phyloP scores from a whole-genome alignment of 495 filamentous ascomycete genomes.

The Baudoinia panamericana region DNA sequence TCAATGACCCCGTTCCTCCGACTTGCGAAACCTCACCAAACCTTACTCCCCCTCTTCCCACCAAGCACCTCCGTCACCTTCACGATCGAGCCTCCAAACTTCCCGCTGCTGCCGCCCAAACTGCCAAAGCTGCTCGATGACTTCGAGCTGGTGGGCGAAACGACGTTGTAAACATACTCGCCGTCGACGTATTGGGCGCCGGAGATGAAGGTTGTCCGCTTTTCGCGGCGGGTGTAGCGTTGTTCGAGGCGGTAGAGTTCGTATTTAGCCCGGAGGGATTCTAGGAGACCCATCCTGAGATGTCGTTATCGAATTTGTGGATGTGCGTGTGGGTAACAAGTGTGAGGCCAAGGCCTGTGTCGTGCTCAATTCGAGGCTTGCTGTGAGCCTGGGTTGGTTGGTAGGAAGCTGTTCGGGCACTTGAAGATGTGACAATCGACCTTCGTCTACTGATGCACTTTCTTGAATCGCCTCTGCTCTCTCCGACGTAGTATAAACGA shows the following conservation, averaged over 20 bases:
- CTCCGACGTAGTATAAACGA: too few species aligned
- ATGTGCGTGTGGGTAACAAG: conserved; percentile 1
- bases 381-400: too few species aligned
- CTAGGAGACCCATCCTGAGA: conserved; percentile 19
- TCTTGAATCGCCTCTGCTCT: too few species aligned
- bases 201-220: conserved; percentile 72
- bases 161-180: conserved; percentile 60
- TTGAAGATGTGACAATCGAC: too few species aligned
- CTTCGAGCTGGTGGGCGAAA: conserved; percentile 20
- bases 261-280: conserved; percentile 41
- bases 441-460: too few species aligned
- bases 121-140: conserved; percentile 5
- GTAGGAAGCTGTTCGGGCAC: too few species aligned
- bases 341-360: too few species aligned
- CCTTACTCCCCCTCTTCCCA: conserved; percentile 4
- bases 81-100: not conserved
- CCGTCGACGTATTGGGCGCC: conserved; percentile 83
- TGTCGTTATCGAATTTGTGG: not conserved
- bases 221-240: conserved; percentile 74
- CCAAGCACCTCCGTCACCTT: conserved; percentile 12
- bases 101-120: not conserved
- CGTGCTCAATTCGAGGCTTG: too few species aligned
- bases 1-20: too few species aligned
- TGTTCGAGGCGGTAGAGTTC: conserved; percentile 90
- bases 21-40: not conserved